Conservation (phyloP, 306 rosid species). For the Cyclanthera cordifolia region DNA sequence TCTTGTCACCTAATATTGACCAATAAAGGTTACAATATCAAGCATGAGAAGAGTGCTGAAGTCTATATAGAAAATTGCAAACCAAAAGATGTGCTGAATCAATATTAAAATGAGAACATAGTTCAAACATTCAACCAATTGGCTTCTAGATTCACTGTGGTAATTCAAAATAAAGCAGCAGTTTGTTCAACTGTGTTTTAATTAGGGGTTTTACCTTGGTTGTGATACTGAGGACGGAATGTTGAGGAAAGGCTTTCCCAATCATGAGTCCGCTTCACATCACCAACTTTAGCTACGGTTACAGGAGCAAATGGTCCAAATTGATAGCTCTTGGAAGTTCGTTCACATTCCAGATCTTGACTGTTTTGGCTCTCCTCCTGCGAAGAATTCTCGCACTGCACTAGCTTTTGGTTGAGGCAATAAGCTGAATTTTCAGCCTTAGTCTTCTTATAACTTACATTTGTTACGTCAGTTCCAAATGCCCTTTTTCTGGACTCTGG, state of each 20-base stretch:
- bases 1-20: background rate
- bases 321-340: conserved; percentile 29
- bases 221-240: conserved; percentile 31
- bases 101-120: background rate
- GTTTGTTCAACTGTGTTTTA: conserved; percentile 7
- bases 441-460: conserved; percentile 29
- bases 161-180: background rate
- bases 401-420: conserved; percentile 6
- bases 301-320: conserved; percentile 55
- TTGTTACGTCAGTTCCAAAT: conserved; percentile 44
- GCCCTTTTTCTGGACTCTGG: conserved; percentile 28
- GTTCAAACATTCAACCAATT: background rate
- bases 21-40: conserved; percentile 4
- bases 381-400: conserved; percentile 11
- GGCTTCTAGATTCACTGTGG: background rate
- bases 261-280: conserved; percentile 14
- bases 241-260: conserved; percentile 29
- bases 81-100: background rate
- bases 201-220: conserved; percentile 28
- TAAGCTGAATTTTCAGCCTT: conserved; percentile 13
- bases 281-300: conserved; percentile 16
- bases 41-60: conserved; percentile 7
- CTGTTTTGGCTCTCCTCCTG: conserved; percentile 6
- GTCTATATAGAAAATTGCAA: background rate
- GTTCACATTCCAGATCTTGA: conserved; percentile 20